Base-by-base conservation (phyloP, 164 flowering plant species). In the Hamamelis virginiana region DNA sequence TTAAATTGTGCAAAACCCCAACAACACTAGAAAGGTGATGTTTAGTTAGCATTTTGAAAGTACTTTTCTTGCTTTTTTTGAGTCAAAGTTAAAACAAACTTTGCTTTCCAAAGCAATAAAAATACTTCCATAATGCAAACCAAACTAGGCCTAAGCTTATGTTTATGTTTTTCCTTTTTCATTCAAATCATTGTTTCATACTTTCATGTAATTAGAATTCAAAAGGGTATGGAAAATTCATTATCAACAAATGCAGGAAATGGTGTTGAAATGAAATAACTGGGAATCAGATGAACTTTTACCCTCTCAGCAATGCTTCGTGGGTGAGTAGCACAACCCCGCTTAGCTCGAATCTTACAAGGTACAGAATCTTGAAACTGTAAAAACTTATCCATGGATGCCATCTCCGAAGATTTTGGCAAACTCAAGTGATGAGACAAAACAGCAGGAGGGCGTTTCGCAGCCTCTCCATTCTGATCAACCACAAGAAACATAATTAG, bases 261-360 rank as follows among this genome's bases (percentile, higher is more conserved):
- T 8, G 11, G 47, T 18, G 8, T 14, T 18, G 19, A 52, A 50
- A 14, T 50, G 16, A 55, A 3, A 44, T n/a, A 21, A 14, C 1
- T 18, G 51, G 6, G 73, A n/a, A 38, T 19, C 10, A 55, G 15
- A 25, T 21, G 41, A 18, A 15, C 19, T 77, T n/a, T n/a, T 85
- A 95, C 97, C 91, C 99, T 84, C 78, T 95, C 99, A 10, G 97
- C 99, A 21, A 95, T 95, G 80, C 99, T 92, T 65, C 96, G 74
- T 0, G 98, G 98, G 62, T 92, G 98, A 70, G 96, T 92, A 18
- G 97, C 97, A 71, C 87, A 92, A n/a, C 97, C 97, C 25, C 97
- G 74, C 73, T 92, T 92, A 2, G 97, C 97, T 71, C 97, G 80
- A 66, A 83, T 76, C 73, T 81, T 89, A 65, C 92, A 89, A 28